phyloP scores from a whole-genome alignment of 2,329 filamentous ascomycete genomes.

The Scedosporium dehoogii region DNA sequence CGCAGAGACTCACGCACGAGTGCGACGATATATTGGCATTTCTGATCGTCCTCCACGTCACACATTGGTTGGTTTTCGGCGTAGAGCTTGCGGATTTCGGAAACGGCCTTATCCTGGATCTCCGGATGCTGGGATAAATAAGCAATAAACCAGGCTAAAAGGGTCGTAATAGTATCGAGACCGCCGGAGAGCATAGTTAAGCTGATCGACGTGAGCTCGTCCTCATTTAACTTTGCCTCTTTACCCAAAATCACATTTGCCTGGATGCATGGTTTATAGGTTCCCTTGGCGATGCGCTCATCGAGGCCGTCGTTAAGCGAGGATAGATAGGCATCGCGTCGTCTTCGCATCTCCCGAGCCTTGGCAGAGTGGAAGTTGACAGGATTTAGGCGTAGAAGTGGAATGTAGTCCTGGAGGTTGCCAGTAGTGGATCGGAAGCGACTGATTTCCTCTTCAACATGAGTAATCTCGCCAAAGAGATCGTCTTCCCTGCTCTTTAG shows the following conservation, averaged over 20 bases:
- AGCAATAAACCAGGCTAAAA: conserved; percentile 55
- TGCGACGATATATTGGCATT: conserved; percentile 53
- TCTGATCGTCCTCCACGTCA: conserved; percentile 51
- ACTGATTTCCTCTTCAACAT: conserved; percentile 51
- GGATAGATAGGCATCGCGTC: conserved; percentile 51
- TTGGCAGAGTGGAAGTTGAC: conserved; percentile 47
- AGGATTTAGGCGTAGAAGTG: conserved; percentile 48
- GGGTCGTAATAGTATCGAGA: conserved; percentile 55
- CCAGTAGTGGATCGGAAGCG: conserved; percentile 50
- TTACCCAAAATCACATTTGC: conserved; percentile 56
- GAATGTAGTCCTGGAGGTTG: conserved; percentile 53
- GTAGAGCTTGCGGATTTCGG: conserved; percentile 41
- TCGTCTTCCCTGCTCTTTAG: conserved; percentile 47
- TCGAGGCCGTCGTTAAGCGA: conserved; percentile 49
- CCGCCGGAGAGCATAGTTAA: conserved; percentile 60
- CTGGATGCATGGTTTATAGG: conserved; percentile 55
- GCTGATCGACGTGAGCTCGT: conserved; percentile 55
- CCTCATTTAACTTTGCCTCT: conserved; percentile 50
- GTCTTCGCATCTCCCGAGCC: conserved; percentile 48
- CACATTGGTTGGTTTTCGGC: conserved; percentile 43
- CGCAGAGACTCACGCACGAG: conserved; percentile 52
- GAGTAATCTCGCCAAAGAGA: conserved; percentile 52
- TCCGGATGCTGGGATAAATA: conserved; percentile 49
- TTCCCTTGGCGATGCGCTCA: conserved; percentile 49
- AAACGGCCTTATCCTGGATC: conserved; percentile 49